These are phyloP conservation scores for Eutrema japonicum DNA, from an alignment of 345 rosid genomes.

Conservation along the genomic window DNA sequence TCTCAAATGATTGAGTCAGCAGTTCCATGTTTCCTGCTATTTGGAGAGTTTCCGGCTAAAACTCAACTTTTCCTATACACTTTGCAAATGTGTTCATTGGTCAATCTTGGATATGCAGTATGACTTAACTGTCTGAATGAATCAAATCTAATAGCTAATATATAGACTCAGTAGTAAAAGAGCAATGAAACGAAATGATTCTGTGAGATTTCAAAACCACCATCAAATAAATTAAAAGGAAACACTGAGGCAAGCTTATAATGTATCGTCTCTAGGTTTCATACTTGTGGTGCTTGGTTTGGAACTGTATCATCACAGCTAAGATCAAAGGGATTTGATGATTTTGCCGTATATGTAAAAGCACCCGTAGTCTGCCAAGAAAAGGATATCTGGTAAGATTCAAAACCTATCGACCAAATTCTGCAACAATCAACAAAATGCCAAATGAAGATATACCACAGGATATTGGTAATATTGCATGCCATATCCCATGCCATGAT, in stretches of 20 bases:
- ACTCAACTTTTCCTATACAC: no score
- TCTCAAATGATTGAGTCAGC: no score
- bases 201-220: not conserved
- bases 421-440: not conserved
- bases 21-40: no score
- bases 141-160: no score
- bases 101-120: no score
- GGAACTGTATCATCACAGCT: constrained; percentile 45
- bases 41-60: no score
- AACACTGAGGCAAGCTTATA: not conserved
- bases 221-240: not conserved
- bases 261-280: constrained; percentile 15
- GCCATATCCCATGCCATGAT: constrained; percentile 55
- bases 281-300: constrained; percentile 50
- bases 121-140: no score
- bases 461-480: constrained; percentile 59
- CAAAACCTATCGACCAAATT: not conserved
- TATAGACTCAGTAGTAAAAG: no score
- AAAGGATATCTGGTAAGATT: not conserved
- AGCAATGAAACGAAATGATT: no score
- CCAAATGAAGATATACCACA: constrained; percentile 49
- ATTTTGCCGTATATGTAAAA: constrained; percentile 45
- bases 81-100: no score
- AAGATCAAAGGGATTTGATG: constrained; percentile 74
- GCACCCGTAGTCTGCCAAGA: constrained; percentile 52